Percentiles rank a stretch among this genome's conserved stretches.
Conservation (phyloP, 495 filamentous ascomycete genomes). For the Penicillium cataractarum region DNA sequence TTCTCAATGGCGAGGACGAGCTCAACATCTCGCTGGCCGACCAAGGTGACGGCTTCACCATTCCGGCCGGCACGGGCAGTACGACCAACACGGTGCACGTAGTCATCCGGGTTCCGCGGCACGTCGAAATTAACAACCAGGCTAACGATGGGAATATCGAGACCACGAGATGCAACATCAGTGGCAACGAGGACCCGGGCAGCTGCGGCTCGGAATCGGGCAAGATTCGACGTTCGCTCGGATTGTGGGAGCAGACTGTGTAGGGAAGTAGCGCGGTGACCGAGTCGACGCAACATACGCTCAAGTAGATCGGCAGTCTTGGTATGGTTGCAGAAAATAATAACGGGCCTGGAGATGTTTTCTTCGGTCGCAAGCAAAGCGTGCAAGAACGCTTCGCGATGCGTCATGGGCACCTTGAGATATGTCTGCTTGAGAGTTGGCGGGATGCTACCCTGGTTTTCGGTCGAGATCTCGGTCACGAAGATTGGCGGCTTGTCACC, state of each 20-base stretch:
- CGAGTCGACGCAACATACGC: constrained; percentile 78
- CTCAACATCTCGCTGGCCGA: constrained; percentile 89
- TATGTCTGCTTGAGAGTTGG: constrained; percentile 81
- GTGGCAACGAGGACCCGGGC: constrained; percentile 92
- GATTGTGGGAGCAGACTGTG: constrained; percentile 84
- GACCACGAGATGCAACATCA: constrained; percentile 92
- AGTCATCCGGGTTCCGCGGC: constrained; percentile 93
- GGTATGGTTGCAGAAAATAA: constrained; percentile 95
- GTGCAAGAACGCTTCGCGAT: constrained; percentile 92
- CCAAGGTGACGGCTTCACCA: constrained; percentile 83
- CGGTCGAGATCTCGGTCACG: constrained; percentile 83
- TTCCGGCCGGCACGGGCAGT: constrained; percentile 87
- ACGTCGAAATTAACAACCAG: constrained; percentile 95
- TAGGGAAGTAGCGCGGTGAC: constrained; percentile 86
- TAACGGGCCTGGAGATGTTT: constrained; percentile 73
- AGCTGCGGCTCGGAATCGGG: constrained; percentile 86
- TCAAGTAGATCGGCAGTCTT: constrained; percentile 86
- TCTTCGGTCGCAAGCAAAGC: constrained; percentile 78
- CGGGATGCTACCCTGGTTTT: constrained; percentile 68
- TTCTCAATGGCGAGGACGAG: constrained; percentile 86
- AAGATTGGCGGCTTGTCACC: constrained; percentile 74
- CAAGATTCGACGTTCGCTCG: constrained; percentile 83
- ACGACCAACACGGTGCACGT: constrained; percentile 93
- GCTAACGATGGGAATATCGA: constrained; percentile 92
- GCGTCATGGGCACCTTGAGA: constrained; percentile 82